A percentile compares a stretch with the other conserved stretches of the same genome.
Conservation (phyloP, 495 filamentous ascomycete genomes). For the Penicillium cinerascens region DNA sequence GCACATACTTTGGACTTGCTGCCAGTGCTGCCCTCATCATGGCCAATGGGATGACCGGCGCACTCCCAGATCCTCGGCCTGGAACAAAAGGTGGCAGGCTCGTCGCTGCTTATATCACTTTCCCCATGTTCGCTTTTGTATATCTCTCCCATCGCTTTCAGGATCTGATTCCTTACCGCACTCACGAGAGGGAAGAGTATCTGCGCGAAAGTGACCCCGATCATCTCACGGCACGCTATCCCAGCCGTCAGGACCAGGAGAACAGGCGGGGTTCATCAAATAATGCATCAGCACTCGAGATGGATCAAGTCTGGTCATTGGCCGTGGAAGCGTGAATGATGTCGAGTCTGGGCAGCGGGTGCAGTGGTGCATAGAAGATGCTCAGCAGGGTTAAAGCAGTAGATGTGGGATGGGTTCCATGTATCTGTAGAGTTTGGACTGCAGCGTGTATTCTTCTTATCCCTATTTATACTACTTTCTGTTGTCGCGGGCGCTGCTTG, state of each 20-base stretch:
- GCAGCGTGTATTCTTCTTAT: not conserved
- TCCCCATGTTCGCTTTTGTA: slow-evolving; percentile 54
- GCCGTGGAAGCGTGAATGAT: slow-evolving; percentile 5
- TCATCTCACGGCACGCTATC: not conserved
- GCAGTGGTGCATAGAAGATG: not conserved
- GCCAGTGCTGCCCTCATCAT: slow-evolving; percentile 47
- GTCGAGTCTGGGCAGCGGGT: not conserved
- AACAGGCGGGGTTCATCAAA: not conserved
- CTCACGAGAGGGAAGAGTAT: not conserved
- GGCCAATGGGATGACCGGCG: slow-evolving; percentile 53
- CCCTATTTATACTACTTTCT: not conserved
- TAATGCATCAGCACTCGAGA: not conserved
- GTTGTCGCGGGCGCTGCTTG: no score
- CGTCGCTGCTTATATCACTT: slow-evolving; percentile 57
- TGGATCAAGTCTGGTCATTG: slow-evolving; percentile 13
- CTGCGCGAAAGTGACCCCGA: not conserved
- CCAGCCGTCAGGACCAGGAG: not conserved
- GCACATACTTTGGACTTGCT: slow-evolving; percentile 46
- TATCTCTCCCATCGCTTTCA: slow-evolving; percentile 17
- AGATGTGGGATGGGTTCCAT: not conserved
- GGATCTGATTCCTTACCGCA: slow-evolving; percentile 3
- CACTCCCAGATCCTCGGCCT: slow-evolving; percentile 39
- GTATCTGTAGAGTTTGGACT: not conserved
- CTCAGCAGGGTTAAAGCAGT: not conserved
- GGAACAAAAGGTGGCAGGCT: slow-evolving; percentile 42